Conservation (phyloP, 441 rosid species). For the Erysimum cheiri region DNA sequence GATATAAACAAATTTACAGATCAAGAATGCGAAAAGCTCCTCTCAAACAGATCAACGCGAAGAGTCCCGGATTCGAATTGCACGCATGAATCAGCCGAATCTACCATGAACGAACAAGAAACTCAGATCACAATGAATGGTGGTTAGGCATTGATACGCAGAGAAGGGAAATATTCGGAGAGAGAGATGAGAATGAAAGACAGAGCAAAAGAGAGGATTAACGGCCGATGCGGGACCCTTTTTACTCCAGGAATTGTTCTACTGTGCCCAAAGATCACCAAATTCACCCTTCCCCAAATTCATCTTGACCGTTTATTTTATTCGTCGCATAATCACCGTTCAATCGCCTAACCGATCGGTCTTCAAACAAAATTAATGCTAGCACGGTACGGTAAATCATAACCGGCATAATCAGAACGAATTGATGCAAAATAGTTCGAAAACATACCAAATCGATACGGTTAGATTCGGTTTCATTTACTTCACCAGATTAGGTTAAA, state of each 20-base stretch:
- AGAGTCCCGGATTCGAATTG: conserved; percentile 29
- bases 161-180: neutral
- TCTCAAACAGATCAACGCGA: conserved; percentile 33
- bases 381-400: neutral
- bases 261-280: conserved; percentile 6
- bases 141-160: conserved; percentile 23
- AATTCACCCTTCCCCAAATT: neutral
- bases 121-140: conserved; percentile 31
- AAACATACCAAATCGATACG: neutral
- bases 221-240: conserved; percentile 47
- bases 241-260: neutral
- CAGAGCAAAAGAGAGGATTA: conserved; percentile 33
- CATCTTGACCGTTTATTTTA: conserved; percentile 29
- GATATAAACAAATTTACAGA: conserved; percentile 20
- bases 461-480: neutral
- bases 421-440: neutral
- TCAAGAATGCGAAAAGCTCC: conserved; percentile 29
- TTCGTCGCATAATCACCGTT: neutral
- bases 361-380: neutral
- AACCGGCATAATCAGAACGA: neutral
- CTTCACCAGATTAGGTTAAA: neutral
- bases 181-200: neutral
- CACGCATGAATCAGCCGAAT: conserved; percentile 13
- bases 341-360: conserved; percentile 18
- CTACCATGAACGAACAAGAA: conserved; percentile 30